Base-by-base conservation (phyloP, 345 rosid genomes). In the Lepidium sativum region DNA sequence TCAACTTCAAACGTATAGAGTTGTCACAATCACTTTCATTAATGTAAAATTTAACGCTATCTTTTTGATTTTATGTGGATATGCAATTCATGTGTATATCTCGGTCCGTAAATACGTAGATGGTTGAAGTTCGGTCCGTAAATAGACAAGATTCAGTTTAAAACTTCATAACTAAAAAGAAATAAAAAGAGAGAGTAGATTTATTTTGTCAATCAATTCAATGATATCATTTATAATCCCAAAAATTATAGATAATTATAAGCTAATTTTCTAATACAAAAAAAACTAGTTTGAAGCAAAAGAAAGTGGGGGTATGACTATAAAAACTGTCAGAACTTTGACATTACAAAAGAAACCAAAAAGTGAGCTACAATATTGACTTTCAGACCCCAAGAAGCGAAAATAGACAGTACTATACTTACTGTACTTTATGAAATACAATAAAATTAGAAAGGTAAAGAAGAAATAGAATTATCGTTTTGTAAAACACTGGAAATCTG, bases 1-100 rank as follows among this genome's bases (percentile, higher is more conserved):
- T 76, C 84, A 72, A 74, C 70, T 74, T 60, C 66, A 23, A 39
- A 65, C 50, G 59, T 25, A 25, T 40, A 57, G 60, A 25, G 78
- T 65, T 65, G 76, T 59, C 76, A 72, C 71, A 21, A 41, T 65
- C 60, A 57, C 18, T 65, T 57, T 58, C 41, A 66, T 41, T 35
- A 43, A 1, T 52, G 14, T 50, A 27, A 2, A 25, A 25, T 4
- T 4, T 4, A 4, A 27, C 10, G 31, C 54, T 27, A 29, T 3
- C 15, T 9, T 59, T 21, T 59, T 17, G 11, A n/a, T 49, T 42
- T 58, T 58, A 16, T 48, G 64, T 32, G 63, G 68, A 62, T 64
- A 48, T 56, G 54, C 52, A 71, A 21, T 54, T 56, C 31, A 64
- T 71, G 13, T 25, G 14, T 55, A 25, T 53, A 27, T 56, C 16